Base-by-base conservation (phyloP, 345 rosid genomes). In the Citrus cavaleriei region DNA sequence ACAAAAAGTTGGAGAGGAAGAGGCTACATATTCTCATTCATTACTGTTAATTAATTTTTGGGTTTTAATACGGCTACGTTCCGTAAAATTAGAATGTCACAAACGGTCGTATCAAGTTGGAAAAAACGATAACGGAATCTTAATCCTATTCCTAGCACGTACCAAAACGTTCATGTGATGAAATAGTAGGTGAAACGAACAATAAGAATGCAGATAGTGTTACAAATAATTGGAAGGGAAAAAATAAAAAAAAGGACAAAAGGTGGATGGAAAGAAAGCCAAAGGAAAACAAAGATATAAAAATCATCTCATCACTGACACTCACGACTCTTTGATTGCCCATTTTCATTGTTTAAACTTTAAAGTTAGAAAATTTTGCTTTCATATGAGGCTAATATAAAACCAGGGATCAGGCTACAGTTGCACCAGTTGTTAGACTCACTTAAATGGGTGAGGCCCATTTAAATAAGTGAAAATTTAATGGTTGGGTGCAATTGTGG, bases 371-470 rank as follows among this genome's bases (percentile, higher is more conserved):
- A 54, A 5, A 18, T 18, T 18, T 54, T 54, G 21, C 22, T 18
- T 19, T 16, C 58, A 18, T 7, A 14, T 13, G 9, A 7, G 7
- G 10, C 1, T 34, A 32, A 37, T 2, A 7, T 37, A 6, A 27
- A 4, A 13, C 2, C 16, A 2, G 3, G 30, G 30, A 28, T 28
- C 30, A 1, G 0, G 3, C 3, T 28, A 28, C 30, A 28, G 3
- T 28, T 28, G 3, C 30, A 28, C 30, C 30, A 2, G n/a, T n/a
- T n/a, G n/a, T n/a, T n/a, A 28, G 0, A 28, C 3, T 28, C 30
- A 28, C 3, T 28, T 28, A 2, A 28, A 28, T 2, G 0, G 2
- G 30, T 28, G 3, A 28, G 0, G 30, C 0, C 3, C 0, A 28
- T 28, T 28, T 28, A 28, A 28, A 28, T 28, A 28, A 28, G 2